Conservation (phyloP, 169 alveolate genomes). For the Cryptosporidium viatorum region DNA sequence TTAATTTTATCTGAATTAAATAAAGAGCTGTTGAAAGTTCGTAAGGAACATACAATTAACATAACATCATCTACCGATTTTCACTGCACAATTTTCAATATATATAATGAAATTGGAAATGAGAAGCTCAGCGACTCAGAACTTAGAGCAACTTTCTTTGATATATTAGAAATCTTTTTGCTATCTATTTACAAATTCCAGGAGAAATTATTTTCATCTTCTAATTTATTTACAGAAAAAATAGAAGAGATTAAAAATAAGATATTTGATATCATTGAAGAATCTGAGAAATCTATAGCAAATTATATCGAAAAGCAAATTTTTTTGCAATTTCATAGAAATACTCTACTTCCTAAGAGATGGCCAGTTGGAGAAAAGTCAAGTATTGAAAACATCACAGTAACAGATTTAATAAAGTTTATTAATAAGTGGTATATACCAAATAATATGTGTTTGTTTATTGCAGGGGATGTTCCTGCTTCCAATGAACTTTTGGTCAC, state of each 20-base stretch:
- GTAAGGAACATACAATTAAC: conserved; percentile 1
- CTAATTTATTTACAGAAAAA: neutral
- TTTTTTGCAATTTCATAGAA: conserved; percentile 37
- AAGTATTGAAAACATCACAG: conserved; percentile 11
- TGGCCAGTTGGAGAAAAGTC: conserved; percentile 63
- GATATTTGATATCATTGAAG: neutral
- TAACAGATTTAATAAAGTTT: conserved; percentile 18
- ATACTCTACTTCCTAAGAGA: conserved; percentile 49
- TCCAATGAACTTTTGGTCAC: conserved; percentile 35
- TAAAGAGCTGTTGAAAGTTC: conserved; percentile 2
- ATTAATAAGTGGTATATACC: conserved; percentile 57
- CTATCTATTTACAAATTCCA: conserved; percentile 6
- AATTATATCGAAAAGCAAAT: conserved; percentile 48
- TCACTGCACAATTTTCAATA: conserved; percentile 56
- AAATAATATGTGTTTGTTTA: conserved; percentile 47
- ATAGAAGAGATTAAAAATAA: conserved; percentile 17
- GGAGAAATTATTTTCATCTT: conserved; percentile 5
- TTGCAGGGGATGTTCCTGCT: conserved; percentile 49
- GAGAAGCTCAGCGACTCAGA: conserved; percentile 9
- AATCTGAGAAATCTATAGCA: conserved; percentile 20
- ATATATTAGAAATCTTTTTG: conserved; percentile 30
- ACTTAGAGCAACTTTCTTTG: conserved; percentile 27
- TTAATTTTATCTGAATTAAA: conserved; percentile 32
- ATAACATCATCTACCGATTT: conserved; percentile 61
- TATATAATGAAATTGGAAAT: conserved; percentile 5